Conservation (phyloP, 2,329 filamentous ascomycete species). For the Bertia moriformis region DNA sequence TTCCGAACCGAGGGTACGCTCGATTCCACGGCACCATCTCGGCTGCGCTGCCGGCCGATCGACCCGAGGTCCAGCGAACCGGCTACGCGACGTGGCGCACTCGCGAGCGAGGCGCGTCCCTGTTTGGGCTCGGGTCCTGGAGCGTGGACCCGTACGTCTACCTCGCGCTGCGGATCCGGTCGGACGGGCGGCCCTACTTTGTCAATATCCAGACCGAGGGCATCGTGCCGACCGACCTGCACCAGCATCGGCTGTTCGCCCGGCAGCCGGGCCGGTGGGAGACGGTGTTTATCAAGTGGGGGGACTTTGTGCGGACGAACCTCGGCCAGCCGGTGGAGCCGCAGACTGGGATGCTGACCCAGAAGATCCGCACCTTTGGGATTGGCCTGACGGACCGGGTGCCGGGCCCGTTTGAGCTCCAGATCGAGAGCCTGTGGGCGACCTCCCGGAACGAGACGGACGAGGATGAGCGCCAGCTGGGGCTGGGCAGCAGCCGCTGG, state of each 20-base stretch:
- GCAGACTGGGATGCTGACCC: constrained; percentile 74
- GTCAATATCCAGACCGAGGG: constrained; percentile 92
- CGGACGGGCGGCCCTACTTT: constrained; percentile 82
- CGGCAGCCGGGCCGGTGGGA: constrained; percentile 79
- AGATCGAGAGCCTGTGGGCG: constrained; percentile 77
- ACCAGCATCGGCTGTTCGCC: constrained; percentile 79
- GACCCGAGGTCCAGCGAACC: constrained; percentile 59
- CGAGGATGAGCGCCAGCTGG: no score
- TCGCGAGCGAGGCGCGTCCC: constrained; percentile 55
- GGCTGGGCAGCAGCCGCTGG: no score
- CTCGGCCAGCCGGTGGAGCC: constrained; percentile 84
- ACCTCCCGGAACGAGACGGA: constrained; percentile 54
- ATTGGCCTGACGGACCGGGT: constrained; percentile 80
- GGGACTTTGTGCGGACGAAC: constrained; percentile 89
- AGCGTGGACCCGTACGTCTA: constrained; percentile 81
- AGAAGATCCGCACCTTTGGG: constrained; percentile 74
- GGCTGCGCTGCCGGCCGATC: constrained; percentile 62
- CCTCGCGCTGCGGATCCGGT: constrained; percentile 76
- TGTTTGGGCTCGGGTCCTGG: constrained; percentile 80
- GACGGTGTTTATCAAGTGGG: constrained; percentile 80
- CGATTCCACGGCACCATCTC: constrained; percentile 83
- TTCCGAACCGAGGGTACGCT: constrained; percentile 41
- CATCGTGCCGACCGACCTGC: constrained; percentile 84
- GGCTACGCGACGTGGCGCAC: constrained; percentile 90
- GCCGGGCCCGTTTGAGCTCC: constrained; percentile 76